Evolutionary conservation across 73 alveolate species (phyloP), one percentile per base, ranked within the genome.

Genomic region (Paramecium biaurelia): DNA sequence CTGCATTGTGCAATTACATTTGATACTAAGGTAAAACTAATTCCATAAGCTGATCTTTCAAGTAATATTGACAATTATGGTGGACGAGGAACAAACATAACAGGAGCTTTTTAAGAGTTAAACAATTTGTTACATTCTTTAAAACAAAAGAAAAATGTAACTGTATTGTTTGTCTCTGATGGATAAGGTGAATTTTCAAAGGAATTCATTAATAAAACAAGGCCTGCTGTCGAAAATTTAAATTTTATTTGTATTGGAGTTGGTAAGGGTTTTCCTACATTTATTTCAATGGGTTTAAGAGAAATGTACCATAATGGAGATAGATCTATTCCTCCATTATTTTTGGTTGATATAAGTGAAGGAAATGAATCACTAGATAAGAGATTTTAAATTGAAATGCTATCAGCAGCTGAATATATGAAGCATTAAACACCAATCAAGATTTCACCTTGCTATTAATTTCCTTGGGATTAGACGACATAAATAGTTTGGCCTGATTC

Each of bases 231-330:
- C 3, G 18, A 89, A 70, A 43, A 70, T 57, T 34, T 89, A 15
- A 89, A 89, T 56, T 89, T 89, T 63, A 89, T 89, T 23, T 89
- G 92, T 38, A 47, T 89, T 1, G 94, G 94, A 0, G 92, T 89
- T 43, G 94, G 94, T 4, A 45, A 43, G 1, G 92, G 85, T 4
- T 89, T 89, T 38, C 94, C 94, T 14, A 89, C 94, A 7, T 72
- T 70, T 45, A 82, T 89, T 12, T 35, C 94, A 20, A 89, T 89
- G 94, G 10, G 32, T 38, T 56, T 89, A 15, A 89, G 94, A 89
- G 57, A 41, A 37, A 20, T 89, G 30, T 89, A 70, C 26, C 94
- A 89, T 63, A 89, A 70, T 15, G 94, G 94, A 15, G 92, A 89
- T 30, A 14, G 43, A 34, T 43, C 57, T 7, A 63, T 89, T 12